Evolutionary conservation across 352 stramenopile genomes (phyloP).

Genomic region (Globisporangium recalcitrans): DNA sequence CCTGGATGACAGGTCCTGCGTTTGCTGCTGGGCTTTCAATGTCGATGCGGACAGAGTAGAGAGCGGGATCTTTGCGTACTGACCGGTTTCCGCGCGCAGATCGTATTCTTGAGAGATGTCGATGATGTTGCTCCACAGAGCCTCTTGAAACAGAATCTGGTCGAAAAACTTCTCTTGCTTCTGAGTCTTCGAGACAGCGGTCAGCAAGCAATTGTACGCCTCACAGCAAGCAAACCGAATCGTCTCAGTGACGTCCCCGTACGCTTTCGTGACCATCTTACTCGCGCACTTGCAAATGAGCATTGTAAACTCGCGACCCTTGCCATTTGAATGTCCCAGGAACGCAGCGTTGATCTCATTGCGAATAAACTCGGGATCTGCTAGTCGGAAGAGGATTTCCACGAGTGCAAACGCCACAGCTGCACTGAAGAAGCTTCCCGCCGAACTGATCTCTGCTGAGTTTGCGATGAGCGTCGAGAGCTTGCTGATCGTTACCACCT

Average conservation of each 20-base stretch:
- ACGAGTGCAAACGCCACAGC: conserved; percentile 59
- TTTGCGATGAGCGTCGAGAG: conserved; percentile 52
- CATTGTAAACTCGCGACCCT: conserved; percentile 82
- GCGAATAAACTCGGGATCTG: conserved; percentile 61
- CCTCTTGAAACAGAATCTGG: conserved; percentile 76
- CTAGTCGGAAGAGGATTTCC: conserved; percentile 59
- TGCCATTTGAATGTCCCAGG: conserved; percentile 59
- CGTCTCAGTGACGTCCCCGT: conserved; percentile 31
- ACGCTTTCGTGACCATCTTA: conserved; percentile 57
- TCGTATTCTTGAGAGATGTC: conserved; percentile 36
- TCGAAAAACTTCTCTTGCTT: conserved; percentile 87
- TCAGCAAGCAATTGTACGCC: conserved; percentile 73
- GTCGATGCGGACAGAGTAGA: conserved; percentile 41
- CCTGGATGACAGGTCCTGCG: conserved; percentile 11
- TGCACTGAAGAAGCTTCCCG: conserved; percentile 35
- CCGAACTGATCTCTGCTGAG: conserved; percentile 36
- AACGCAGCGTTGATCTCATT: conserved; percentile 66
- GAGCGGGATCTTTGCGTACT: conserved; percentile 47
- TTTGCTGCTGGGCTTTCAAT: conserved; percentile 28
- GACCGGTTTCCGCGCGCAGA: conserved; percentile 44
- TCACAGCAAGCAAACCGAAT: conserved; percentile 47
- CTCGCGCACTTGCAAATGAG: conserved; percentile 79
- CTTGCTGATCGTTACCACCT: conserved; percentile 37
- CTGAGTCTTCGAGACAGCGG: conserved; percentile 71
- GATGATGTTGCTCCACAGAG: conserved; percentile 66